Conservation (phyloP, 305 asterid genomes). For the Ilex paraguariensis region DNA sequence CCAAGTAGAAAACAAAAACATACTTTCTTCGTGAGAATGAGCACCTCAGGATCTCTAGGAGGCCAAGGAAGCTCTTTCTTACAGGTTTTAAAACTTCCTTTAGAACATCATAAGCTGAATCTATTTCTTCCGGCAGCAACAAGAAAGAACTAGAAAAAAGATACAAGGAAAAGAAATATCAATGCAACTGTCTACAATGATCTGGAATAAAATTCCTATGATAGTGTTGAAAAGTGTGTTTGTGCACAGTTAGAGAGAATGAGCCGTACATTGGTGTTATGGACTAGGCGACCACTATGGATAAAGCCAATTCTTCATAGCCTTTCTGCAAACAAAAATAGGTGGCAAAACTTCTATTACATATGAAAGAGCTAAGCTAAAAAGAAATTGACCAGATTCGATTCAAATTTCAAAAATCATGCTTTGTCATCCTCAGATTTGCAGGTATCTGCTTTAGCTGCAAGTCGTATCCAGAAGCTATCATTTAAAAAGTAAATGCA, state of each 20-base stretch:
- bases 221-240: background rate
- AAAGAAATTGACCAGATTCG: too few species aligned
- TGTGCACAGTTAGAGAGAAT: slow-evolving; percentile 10
- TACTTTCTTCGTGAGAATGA: slow-evolving; percentile 77
- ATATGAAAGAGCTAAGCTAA: too few species aligned
- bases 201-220: slow-evolving; percentile 6
- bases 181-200: slow-evolving; percentile 1
- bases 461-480: slow-evolving; percentile 88
- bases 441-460: slow-evolving; percentile 84
- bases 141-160: slow-evolving; percentile 15
- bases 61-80: slow-evolving; percentile 78
- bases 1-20: slow-evolving; percentile 15
- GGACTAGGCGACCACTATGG: slow-evolving; percentile 70
- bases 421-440: slow-evolving; percentile 91
- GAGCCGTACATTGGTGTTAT: slow-evolving; percentile 67
- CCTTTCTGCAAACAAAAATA: slow-evolving; percentile 58
- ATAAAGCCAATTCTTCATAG: slow-evolving; percentile 80
- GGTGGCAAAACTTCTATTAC: slow-evolving; percentile 16
- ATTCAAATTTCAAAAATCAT: slow-evolving; percentile 19
- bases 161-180: slow-evolving; percentile 5
- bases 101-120: slow-evolving; percentile 86
- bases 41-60: slow-evolving; percentile 70
- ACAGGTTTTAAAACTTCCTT: slow-evolving; percentile 74
- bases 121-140: slow-evolving; percentile 65
- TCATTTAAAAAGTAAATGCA: slow-evolving; percentile 27